Evolutionary conservation across 2,329 filamentous ascomycete genomes (phyloP), one percentile per base, ranked within the genome.

Genomic region (Colletotrichum lini): DNA sequence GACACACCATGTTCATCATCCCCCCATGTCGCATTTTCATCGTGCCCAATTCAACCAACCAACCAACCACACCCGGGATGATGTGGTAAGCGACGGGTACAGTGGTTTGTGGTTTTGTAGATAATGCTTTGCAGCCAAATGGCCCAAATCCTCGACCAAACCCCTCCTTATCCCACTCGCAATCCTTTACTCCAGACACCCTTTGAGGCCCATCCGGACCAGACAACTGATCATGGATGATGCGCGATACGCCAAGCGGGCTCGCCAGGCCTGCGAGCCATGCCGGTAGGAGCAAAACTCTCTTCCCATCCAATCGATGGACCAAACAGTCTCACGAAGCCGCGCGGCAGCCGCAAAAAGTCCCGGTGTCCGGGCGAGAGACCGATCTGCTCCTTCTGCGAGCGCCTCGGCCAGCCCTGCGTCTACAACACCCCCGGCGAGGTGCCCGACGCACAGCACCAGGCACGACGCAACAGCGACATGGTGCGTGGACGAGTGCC

Each of bases 191-290:
- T 30, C 26, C 26, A 30, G 26, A 30, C 26, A 30, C 26, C 30
- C 18, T 30, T n/a, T n/a, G 42, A 30, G 54, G 40, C 12, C 13
- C 42, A 6, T 18, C 15, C 23, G 21, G 21, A n/a, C 12, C 44
- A 26, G 21, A n/a, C 4, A 3, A 23, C 0, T 54, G 7, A 10
- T n/a, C 21, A 70, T 70, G 67, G 67, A 70, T 40, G 67, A 70
- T 23, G 62, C 56, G n/a, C 56, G 67, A 15, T 70, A 70, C 23
- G 56, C 67, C 15, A 70, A 70, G 50, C 45, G 67, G 23, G 67
- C 67, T 2, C 67, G 67, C 8, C 67, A 70, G 30, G 62, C 62
- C 35, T 70, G 67, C 18, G 62, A 70, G 35, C 62, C 67, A 8
- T 66, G 67, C 38, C 62, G 67, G 67, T 61, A 50, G 3, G 56